Base-by-base conservation (phyloP, 495 filamentous ascomycete species). In the Saxophila tyrrhenica region DNA sequence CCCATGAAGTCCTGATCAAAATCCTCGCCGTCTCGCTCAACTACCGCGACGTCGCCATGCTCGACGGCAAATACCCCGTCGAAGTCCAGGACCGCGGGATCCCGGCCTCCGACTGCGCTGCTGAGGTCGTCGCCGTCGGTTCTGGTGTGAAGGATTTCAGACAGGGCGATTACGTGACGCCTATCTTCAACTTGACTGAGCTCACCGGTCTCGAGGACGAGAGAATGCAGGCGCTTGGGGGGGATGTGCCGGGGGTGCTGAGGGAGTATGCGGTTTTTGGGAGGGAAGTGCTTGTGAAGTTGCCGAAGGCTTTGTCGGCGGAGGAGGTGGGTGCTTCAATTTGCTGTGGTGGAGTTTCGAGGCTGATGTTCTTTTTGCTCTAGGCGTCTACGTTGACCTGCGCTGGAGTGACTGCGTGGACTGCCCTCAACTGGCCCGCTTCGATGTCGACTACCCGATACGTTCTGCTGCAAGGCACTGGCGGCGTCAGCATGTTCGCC, bases 91-190 rank as follows among this genome's bases (percentile, higher is more conserved):
- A 22, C 15, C 10, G 8, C 15, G 21, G 10, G 2, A 20, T 48
- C 19, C 23, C 45, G 11, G 7, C 15, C 45, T 48, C 45, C 55
- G 77, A 81, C 61, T 76, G 74, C 15, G 62, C 72, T 13, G 78
- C 78, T 10, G 76, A 71, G 2, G 70, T 80, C 29, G 72, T 72
- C 19, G 67, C 69, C 0, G 50, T 72, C 25, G 78, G 78, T 16
- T 61, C 66, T 7, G 49, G 63, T 1, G 71, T 76, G 21, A 57
- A 46, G 10, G 60, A 65, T 11, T 76, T 78, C 52, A 52, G 64
- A 29, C 39, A 62, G 19, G 74, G 76, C 42, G 73, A 79, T 54
- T 61, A 72, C 32, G 69, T 73, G 39, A 69, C 11, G 7, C 10
- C 45, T 3, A 22, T 16, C 8, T 48, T 48, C 45, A 22, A 3